Evolutionary conservation across 768 basidiomycete genomes (phyloP).

Genomic region (Trametes gibbosa): DNA sequence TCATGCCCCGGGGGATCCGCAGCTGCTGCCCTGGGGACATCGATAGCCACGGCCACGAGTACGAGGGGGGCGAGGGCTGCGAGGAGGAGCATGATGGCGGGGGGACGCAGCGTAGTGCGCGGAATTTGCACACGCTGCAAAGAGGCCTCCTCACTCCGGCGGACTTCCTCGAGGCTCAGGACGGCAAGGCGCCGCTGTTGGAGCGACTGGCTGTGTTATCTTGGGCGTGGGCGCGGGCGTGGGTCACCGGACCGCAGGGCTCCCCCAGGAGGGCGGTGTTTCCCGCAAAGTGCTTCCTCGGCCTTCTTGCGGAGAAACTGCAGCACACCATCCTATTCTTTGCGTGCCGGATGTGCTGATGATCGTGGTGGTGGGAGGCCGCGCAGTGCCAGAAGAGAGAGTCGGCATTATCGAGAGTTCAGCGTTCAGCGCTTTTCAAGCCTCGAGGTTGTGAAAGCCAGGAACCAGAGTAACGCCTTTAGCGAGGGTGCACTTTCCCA

Average conservation of each 20-base stretch:
- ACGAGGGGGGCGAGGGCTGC: conserved; percentile 9
- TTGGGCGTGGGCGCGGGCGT: not conserved
- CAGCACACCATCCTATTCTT: too few species aligned
- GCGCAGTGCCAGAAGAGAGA: too few species aligned
- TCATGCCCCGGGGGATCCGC: not conserved
- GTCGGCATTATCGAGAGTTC: too few species aligned
- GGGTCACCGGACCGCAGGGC: conserved; percentile 16
- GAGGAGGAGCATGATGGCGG: conserved; percentile 13
- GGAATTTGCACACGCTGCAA: not conserved
- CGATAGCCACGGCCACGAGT: not conserved
- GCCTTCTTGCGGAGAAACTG: conserved; percentile 3
- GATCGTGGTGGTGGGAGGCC: not conserved
- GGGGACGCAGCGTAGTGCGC: not conserved
- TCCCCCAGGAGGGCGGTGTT: conserved; percentile 7
- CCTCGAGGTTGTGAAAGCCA: too few species aligned
- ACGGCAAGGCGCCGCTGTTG: not conserved
- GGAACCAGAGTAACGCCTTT: too few species aligned
- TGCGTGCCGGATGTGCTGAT: not conserved
- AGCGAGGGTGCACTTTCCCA: too few species aligned
- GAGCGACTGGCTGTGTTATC: conserved; percentile 17
- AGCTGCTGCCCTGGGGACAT: not conserved
- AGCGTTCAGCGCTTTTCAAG: too few species aligned
- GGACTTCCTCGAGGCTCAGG: conserved; percentile 3
- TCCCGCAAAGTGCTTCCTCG: not conserved
- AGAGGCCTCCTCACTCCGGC: not conserved